These are phyloP conservation scores for Verticillium nubilum DNA, from an alignment of 2,329 filamentous ascomycete species.

Conservation along the genomic window DNA sequence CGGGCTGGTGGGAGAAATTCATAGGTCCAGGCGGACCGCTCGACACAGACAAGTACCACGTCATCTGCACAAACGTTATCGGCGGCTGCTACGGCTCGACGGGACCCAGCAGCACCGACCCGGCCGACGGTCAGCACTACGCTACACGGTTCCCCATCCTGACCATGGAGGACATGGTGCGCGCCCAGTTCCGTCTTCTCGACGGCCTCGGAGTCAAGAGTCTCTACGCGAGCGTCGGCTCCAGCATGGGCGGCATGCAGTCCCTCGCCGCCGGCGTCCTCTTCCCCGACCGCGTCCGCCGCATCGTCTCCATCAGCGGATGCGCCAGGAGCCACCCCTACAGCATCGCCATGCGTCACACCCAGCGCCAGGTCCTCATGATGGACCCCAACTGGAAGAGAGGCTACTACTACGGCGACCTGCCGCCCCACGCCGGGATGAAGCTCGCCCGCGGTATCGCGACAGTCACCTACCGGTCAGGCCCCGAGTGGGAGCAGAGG, in stretches of 20 bases:
- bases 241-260: slow-evolving; percentile 98
- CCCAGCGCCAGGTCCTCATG: slow-evolving; percentile 95
- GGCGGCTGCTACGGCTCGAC: slow-evolving; percentile 96
- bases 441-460: slow-evolving; percentile 96
- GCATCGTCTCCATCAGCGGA: slow-evolving; percentile 84
- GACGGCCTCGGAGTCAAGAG: slow-evolving; percentile 71
- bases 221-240: slow-evolving; percentile 88
- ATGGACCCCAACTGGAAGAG: slow-evolving; percentile 98
- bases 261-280: slow-evolving; percentile 81
- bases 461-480: slow-evolving; percentile 93
- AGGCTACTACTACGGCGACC: slow-evolving; percentile 83
- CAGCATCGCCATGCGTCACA: slow-evolving; percentile 97
- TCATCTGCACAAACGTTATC: slow-evolving; percentile 95
- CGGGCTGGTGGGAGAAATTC: slow-evolving; percentile 99
- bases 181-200: slow-evolving; percentile 85
- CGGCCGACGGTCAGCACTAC: slow-evolving; percentile 80
- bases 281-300: slow-evolving; percentile 75
- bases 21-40: slow-evolving; percentile 82
- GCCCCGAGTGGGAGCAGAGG: slow-evolving; percentile 94
- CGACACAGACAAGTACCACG: slow-evolving; percentile 85
- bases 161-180: slow-evolving; percentile 96
- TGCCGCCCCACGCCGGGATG: slow-evolving; percentile 95
- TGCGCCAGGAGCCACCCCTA: slow-evolving; percentile 95
- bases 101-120: slow-evolving; percentile 82
- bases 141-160: slow-evolving; percentile 93